phyloP scores from a whole-genome alignment of 192 early-diverging fungal species.

The Backusella sp. region DNA sequence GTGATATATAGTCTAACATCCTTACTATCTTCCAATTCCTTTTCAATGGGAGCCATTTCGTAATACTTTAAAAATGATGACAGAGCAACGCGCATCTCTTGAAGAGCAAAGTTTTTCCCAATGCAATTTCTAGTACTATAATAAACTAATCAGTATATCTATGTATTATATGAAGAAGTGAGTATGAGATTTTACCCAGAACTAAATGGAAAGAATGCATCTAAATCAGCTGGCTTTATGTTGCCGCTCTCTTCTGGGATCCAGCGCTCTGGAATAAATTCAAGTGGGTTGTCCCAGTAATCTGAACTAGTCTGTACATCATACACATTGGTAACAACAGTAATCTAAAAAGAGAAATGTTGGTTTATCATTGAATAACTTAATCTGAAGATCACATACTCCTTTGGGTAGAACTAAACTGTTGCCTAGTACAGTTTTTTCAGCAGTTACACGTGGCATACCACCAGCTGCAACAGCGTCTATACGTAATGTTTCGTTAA shows the following conservation, averaged over 20 bases:
- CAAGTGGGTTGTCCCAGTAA: constrained; percentile 22
- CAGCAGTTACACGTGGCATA: constrained; percentile 32
- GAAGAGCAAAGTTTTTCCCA: constrained; percentile 49
- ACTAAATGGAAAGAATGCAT: constrained; percentile 50
- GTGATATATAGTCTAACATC: constrained; percentile 32
- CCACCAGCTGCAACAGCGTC: constrained; percentile 40
- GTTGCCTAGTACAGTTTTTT: constrained; percentile 39
- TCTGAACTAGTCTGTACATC: constrained; percentile 15
- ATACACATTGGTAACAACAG: constrained; percentile 6
- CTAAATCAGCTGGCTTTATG: constrained; percentile 27
- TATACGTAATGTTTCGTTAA: constrained; percentile 51
- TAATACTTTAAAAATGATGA: constrained; percentile 43
- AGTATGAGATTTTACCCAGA: constrained; percentile 29
- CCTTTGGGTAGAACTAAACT: constrained; percentile 44
- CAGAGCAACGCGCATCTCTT: constrained; percentile 50
- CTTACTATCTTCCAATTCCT: constrained; percentile 71
- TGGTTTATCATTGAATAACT: not conserved
- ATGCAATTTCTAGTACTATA: constrained; percentile 48
- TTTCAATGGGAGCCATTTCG: constrained; percentile 38
- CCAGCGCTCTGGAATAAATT: constrained; percentile 38
- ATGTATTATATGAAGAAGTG: not conserved
- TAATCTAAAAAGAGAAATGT: constrained; percentile 5
- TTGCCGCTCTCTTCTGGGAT: not conserved
- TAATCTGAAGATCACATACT: constrained; percentile 5
- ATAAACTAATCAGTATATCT: not conserved